Percentiles rank a stretch among this genome's conserved stretches.
phyloP scores from a whole-genome alignment of 306 rosid species.

The Prunus fruticosa region DNA sequence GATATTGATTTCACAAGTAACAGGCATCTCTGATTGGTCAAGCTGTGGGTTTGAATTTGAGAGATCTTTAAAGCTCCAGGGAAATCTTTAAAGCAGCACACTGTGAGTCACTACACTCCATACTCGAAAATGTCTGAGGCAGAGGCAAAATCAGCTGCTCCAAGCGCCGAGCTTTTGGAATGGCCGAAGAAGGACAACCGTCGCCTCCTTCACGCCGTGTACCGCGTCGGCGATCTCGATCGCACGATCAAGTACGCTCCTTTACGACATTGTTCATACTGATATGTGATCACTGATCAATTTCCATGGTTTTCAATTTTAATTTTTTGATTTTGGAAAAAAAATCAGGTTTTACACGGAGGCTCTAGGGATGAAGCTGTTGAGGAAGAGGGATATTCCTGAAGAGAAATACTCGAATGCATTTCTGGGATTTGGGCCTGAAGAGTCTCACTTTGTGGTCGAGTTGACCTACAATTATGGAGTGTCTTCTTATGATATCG shows the following conservation, averaged over 20 bases:
- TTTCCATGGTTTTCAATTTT: not conserved
- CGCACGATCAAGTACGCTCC: conserved; percentile 80
- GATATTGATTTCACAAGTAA: not conserved
- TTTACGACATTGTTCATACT: not conserved
- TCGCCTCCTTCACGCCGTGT: conserved; percentile 84
- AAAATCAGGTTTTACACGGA: conserved; percentile 78
- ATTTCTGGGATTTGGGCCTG: conserved; percentile 87
- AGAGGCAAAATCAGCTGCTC: conserved; percentile 33
- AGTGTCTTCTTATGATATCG: conserved; percentile 78
- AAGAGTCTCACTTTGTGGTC: conserved; percentile 72
- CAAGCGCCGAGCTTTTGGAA: conserved; percentile 67
- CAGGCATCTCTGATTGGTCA: not conserved
- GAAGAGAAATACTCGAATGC: conserved; percentile 93
- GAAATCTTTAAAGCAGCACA: not conserved
- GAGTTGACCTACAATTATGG: conserved; percentile 93
- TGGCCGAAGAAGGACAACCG: conserved; percentile 89
- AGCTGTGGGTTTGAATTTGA: not conserved
- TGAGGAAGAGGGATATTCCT: conserved; percentile 80
- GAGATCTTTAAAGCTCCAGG: not conserved
- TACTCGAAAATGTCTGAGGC: conserved; percentile 66
- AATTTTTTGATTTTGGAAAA: not conserved
- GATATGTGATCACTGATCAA: not conserved
- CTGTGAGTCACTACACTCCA: not conserved
- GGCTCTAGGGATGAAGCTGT: conserved; percentile 75
- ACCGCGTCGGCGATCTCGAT: conserved; percentile 97